phyloP scores from a whole-genome alignment of 495 filamentous ascomycete species.

The Penicillium tannophilum region DNA sequence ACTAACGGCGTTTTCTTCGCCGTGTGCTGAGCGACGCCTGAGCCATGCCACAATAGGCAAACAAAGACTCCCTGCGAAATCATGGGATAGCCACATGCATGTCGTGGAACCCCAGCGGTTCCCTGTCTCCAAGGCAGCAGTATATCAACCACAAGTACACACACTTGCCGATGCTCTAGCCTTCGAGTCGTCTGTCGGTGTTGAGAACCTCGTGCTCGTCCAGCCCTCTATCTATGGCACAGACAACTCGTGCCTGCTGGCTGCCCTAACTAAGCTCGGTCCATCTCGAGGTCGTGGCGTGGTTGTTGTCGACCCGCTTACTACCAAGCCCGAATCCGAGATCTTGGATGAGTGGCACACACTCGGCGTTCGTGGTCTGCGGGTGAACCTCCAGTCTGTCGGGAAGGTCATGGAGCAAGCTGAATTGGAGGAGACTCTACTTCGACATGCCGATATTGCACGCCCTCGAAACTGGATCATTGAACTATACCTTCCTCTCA shows the following conservation, averaged over 20 bases:
- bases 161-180: slow-evolving; percentile 40
- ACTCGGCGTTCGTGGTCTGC: slow-evolving; percentile 52
- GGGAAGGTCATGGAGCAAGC: slow-evolving; percentile 36
- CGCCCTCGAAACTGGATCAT: slow-evolving; percentile 50
- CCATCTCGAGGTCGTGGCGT: slow-evolving; percentile 50
- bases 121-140: slow-evolving; percentile 38
- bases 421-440: slow-evolving; percentile 38
- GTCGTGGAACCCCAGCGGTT: slow-evolving; percentile 47
- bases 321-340: slow-evolving; percentile 19
- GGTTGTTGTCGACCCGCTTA: slow-evolving; percentile 51
- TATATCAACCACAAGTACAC: slow-evolving; percentile 42
- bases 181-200: slow-evolving; percentile 41
- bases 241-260: slow-evolving; percentile 55
- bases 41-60: slow-evolving; percentile 17
- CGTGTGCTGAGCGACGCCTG: slow-evolving; percentile 12
- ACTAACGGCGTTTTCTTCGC: slow-evolving; percentile 12
- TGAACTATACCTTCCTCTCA: slow-evolving; percentile 49
- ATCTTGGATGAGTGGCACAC: slow-evolving; percentile 49
- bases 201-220: slow-evolving; percentile 51
- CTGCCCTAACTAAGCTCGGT: slow-evolving; percentile 42
- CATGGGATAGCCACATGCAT: slow-evolving; percentile 60
- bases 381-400: slow-evolving; percentile 52
- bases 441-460: slow-evolving; percentile 46
- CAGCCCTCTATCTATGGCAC: slow-evolving; percentile 55
- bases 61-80: slow-evolving; percentile 33